Conservation (phyloP, 306 rosid species). For the Vigna nakashimae region DNA sequence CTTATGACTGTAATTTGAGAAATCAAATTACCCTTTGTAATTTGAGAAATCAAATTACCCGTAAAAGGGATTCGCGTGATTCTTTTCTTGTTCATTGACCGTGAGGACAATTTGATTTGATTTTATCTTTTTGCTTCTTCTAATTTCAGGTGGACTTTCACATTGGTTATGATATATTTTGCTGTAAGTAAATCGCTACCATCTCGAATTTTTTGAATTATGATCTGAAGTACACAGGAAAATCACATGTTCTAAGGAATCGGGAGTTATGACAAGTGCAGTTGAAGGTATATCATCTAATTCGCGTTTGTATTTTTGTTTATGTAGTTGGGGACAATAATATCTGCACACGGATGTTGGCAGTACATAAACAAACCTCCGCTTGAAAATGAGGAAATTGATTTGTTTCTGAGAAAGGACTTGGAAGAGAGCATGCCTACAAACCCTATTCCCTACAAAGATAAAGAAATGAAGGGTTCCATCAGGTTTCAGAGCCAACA, state of each 20-base stretch:
- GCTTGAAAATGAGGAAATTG: slow-evolving; percentile 44
- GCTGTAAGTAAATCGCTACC: slow-evolving; percentile 57
- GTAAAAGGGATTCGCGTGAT: neutral
- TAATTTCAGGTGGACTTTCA: slow-evolving; percentile 84
- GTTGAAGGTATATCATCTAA: neutral
- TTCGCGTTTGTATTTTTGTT: slow-evolving; percentile 28
- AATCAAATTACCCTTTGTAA: neutral
- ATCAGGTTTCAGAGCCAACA: slow-evolving; percentile 52
- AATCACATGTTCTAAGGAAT: slow-evolving; percentile 8
- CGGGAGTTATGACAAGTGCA: neutral
- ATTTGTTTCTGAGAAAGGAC: slow-evolving; percentile 47
- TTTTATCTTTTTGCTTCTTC: slow-evolving; percentile 28
- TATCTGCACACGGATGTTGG: slow-evolving; percentile 85
- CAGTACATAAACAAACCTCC: slow-evolving; percentile 45
- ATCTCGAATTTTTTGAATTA: slow-evolving; percentile 13
- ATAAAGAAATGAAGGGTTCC: slow-evolving; percentile 41
- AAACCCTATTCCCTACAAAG: slow-evolving; percentile 31
- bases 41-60: neutral
- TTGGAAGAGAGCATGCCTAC: slow-evolving; percentile 49
- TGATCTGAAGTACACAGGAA: neutral
- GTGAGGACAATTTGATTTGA: slow-evolving; percentile 34
- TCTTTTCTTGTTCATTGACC: slow-evolving; percentile 3
- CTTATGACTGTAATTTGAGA: neutral
- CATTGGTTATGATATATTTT: slow-evolving; percentile 74
- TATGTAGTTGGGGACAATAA: slow-evolving; percentile 65